These are phyloP conservation scores for Cytospora leucostoma DNA, from an alignment of 2,329 filamentous ascomycete species.

Conservation along the genomic window DNA sequence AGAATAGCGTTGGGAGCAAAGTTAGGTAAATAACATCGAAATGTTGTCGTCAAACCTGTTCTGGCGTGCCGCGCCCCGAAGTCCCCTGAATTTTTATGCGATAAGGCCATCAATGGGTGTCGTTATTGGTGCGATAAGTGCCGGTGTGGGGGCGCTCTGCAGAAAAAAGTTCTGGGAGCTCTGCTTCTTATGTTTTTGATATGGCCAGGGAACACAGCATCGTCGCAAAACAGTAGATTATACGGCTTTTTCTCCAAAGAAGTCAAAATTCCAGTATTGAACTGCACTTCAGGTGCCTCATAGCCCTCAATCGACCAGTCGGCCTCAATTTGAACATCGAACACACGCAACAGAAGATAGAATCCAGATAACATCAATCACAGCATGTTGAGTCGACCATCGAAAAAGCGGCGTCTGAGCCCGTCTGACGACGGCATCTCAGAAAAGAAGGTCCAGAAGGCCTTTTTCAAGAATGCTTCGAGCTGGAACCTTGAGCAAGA, in stretches of 20 bases:
- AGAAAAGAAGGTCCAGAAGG: slow-evolving; percentile 51
- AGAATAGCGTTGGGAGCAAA: not conserved
- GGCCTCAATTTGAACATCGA: not conserved
- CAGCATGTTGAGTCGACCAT: slow-evolving; percentile 50
- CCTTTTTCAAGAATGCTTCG: slow-evolving; percentile 72
- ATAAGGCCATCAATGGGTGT: not conserved
- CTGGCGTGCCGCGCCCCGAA: slow-evolving; percentile 4
- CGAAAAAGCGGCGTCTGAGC: slow-evolving; percentile 61
- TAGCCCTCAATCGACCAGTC: not conserved
- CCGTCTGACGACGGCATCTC: slow-evolving; percentile 49
- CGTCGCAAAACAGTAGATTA: not conserved
- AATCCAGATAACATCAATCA: not conserved
- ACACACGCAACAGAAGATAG: not conserved
- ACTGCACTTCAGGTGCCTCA: not conserved
- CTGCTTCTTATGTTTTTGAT: not conserved
- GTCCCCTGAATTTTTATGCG: slow-evolving; percentile 20
- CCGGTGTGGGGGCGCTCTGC: not conserved
- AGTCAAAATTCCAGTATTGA: not conserved
- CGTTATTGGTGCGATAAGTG: not conserved
- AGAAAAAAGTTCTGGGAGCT: slow-evolving; percentile 19
- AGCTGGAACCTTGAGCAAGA: slow-evolving; percentile 91
- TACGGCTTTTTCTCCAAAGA: too few relatives aligned
- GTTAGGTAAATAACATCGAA: not conserved
- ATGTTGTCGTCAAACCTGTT: not conserved
- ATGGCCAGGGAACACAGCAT: not conserved